Percentiles rank a stretch among this genome's conserved stretches.
Conservation (phyloP, 192 early-diverging fungal genomes). For the Rhizophagus prolifer region DNA sequence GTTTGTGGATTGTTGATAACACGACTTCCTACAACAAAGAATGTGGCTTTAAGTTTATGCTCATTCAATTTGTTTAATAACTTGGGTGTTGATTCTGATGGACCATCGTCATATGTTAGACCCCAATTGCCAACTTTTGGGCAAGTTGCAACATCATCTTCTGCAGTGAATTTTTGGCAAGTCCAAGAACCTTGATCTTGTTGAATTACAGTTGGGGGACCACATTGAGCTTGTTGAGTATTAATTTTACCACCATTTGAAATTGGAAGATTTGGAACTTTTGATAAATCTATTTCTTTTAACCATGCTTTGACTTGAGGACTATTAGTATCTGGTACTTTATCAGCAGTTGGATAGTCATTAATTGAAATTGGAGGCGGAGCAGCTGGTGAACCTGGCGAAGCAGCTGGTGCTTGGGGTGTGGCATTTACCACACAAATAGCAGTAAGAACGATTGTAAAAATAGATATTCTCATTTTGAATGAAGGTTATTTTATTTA, state of each 20-base stretch:
- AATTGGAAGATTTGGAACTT: conserved; percentile 38
- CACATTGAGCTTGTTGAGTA: conserved; percentile 9
- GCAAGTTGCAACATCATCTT: conserved; percentile 42
- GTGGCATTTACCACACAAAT: background rate
- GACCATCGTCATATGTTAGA: conserved; percentile 61
- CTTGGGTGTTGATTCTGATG: conserved; percentile 43
- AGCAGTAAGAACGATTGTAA: background rate
- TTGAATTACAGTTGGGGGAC: conserved; percentile 27
- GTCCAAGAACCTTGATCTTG: conserved; percentile 55
- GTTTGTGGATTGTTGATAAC: conserved; percentile 47
- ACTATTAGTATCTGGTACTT: conserved; percentile 30
- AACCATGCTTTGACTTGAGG: conserved; percentile 45
- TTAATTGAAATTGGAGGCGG: background rate
- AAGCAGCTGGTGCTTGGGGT: background rate
- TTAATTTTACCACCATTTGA: conserved; percentile 34
- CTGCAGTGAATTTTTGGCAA: conserved; percentile 43
- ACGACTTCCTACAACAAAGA: conserved; percentile 57
- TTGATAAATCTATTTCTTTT: conserved; percentile 33
- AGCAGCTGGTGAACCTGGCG: background rate
- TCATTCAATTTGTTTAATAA: conserved; percentile 46
- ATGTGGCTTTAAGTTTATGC: conserved; percentile 50
- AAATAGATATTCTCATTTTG: background rate
- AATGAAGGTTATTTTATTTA: too few relatives aligned
- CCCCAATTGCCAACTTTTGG: conserved; percentile 56
- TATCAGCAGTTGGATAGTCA: conserved; percentile 32